Evolutionary conservation across 768 basidiomycete species (phyloP).

Genomic region (Lentinula boryana): DNA sequence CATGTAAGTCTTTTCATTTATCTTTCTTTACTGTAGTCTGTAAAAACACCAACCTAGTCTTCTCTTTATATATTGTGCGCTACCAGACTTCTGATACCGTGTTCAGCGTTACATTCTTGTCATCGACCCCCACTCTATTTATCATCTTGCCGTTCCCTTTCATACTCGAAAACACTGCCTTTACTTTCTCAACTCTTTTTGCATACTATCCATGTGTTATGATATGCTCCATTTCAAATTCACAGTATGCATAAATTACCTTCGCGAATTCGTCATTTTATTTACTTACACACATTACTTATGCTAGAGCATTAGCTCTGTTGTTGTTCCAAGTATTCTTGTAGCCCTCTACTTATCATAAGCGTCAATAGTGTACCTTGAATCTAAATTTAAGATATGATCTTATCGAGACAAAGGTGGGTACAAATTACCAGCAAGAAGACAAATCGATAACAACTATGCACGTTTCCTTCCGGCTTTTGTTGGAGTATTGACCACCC

Average conservation of each 20-base stretch:
- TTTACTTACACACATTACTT: background rate
- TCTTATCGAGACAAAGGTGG: too few relatives aligned
- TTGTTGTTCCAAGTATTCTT: conserved; percentile 1
- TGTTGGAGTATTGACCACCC: background rate
- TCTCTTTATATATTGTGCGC: background rate
- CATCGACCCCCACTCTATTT: background rate
- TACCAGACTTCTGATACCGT: background rate
- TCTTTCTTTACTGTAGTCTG: background rate
- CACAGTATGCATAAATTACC: background rate
- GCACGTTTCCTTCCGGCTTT: background rate
- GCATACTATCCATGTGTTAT: background rate
- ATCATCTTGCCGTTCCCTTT: background rate
- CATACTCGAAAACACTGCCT: background rate
- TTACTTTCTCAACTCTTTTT: background rate
- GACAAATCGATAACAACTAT: too few relatives aligned
- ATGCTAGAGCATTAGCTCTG: background rate
- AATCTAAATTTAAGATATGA: background rate
- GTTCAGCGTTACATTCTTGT: background rate
- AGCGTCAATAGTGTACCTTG: conserved; percentile 1
- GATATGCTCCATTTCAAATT: background rate
- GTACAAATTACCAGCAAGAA: too few relatives aligned
- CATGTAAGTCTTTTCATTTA: background rate
- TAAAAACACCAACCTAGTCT: background rate
- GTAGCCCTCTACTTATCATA: background rate
- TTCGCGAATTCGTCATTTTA: background rate